phyloP scores from a whole-genome alignment of 768 basidiomycete genomes.

The Kwoniella dendrophila region DNA sequence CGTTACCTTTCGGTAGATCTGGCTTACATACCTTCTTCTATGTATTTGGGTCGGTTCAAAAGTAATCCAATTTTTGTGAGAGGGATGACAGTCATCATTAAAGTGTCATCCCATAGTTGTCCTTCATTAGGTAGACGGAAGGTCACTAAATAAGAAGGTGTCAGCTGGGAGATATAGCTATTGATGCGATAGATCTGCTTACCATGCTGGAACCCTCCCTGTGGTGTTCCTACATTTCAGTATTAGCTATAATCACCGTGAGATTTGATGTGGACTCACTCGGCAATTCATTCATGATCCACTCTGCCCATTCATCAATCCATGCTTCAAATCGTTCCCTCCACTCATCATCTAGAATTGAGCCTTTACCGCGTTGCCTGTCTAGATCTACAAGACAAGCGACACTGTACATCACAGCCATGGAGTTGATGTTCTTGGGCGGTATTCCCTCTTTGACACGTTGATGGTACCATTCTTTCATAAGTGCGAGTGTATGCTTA shows the following conservation, averaged over 20 bases:
- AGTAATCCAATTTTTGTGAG: constrained; percentile 64
- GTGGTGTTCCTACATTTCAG: constrained; percentile 26
- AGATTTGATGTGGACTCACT: constrained; percentile 2
- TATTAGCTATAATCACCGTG: background rate
- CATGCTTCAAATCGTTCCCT: constrained; percentile 55
- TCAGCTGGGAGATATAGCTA: background rate
- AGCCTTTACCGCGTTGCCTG: constrained; percentile 58
- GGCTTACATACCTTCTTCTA: constrained; percentile 58
- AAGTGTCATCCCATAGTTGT: constrained; percentile 65
- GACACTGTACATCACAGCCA: constrained; percentile 24
- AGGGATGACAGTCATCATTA: constrained; percentile 64
- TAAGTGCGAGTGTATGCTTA: constrained; percentile 15
- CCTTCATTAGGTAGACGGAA: constrained; percentile 44
- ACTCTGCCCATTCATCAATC: constrained; percentile 55
- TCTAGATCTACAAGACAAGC: constrained; percentile 34
- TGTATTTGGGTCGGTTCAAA: constrained; percentile 61
- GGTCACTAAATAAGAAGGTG: constrained; percentile 31
- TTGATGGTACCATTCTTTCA: constrained; percentile 33
- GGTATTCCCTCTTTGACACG: constrained; percentile 20
- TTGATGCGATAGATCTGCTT: constrained; percentile 8
- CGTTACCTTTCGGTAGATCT: background rate
- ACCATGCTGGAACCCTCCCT: constrained; percentile 50
- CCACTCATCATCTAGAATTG: constrained; percentile 12
- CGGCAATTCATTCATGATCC: constrained; percentile 61
- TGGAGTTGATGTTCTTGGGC: constrained; percentile 39